These are phyloP conservation scores for Phialophora macrospora DNA, from an alignment of 2,329 filamentous ascomycete genomes.

Conservation along the genomic window DNA sequence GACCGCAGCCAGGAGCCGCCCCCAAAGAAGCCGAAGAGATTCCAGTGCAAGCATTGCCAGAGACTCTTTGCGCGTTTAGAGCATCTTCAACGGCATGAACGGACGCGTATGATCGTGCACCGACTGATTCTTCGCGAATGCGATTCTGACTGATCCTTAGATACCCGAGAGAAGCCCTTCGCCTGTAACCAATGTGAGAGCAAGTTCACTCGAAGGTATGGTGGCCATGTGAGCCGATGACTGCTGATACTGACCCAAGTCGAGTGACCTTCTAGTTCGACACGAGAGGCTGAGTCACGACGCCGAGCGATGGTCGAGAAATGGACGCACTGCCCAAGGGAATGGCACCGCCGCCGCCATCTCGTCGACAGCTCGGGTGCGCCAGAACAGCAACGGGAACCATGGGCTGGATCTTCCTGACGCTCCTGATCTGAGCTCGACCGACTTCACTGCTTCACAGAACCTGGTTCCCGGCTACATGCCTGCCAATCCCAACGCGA, in stretches of 20 bases:
- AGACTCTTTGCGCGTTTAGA: slow-evolving; percentile 45
- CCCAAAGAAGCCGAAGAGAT: slow-evolving; percentile 50
- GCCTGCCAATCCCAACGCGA: slow-evolving; percentile 18
- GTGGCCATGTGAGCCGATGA: slow-evolving; percentile 9
- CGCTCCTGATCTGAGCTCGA: slow-evolving; percentile 16
- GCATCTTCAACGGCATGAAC: slow-evolving; percentile 50
- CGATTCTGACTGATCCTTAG: slow-evolving; percentile 9
- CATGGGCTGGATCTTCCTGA: slow-evolving; percentile 19
- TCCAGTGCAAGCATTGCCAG: slow-evolving; percentile 40
- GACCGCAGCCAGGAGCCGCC: slow-evolving; percentile 35
- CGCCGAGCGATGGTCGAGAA: slow-evolving; percentile 26
- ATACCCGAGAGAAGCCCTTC: slow-evolving; percentile 51
- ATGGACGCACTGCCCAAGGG: slow-evolving; percentile 38
- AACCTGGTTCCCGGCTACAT: slow-evolving; percentile 26
- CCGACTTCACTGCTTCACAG: slow-evolving; percentile 32
- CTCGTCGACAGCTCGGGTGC: slow-evolving; percentile 13
- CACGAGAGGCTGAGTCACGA: slow-evolving; percentile 49
- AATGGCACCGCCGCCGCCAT: slow-evolving; percentile 35
- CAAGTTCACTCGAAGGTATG: slow-evolving; percentile 50
- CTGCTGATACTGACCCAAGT: slow-evolving; percentile 28
- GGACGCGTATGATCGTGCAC: slow-evolving; percentile 41
- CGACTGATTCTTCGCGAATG: not conserved
- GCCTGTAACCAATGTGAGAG: slow-evolving; percentile 48
- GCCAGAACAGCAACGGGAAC: slow-evolving; percentile 16
- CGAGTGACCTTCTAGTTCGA: slow-evolving; percentile 48